phyloP scores from a whole-genome alignment of 257 asterid species.

The Solanum pimpinellifolium region DNA sequence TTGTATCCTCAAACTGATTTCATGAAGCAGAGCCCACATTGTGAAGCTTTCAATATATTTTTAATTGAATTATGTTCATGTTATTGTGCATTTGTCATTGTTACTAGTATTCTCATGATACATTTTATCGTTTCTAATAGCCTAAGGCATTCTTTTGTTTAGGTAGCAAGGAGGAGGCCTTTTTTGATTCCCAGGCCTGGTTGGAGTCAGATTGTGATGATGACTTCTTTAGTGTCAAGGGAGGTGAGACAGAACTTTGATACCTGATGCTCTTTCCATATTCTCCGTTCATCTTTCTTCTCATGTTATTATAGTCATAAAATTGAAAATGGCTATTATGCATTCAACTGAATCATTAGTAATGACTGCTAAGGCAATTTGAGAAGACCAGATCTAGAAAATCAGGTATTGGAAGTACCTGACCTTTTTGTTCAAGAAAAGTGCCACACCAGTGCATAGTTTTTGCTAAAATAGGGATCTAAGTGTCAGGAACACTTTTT shows the following conservation, averaged over 20 bases:
- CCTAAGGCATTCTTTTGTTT: slow-evolving; percentile 8
- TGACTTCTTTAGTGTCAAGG: slow-evolving; percentile 64
- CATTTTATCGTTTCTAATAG: neutral
- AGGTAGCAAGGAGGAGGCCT: slow-evolving; percentile 71
- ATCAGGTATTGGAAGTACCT: neutral
- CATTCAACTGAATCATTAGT: neutral
- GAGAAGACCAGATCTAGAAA: neutral
- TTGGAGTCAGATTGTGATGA: slow-evolving; percentile 79
- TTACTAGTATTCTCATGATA: neutral
- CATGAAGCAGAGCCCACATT: neutral
- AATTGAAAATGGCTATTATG: neutral
- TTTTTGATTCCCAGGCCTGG: slow-evolving; percentile 69
- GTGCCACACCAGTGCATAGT: neutral
- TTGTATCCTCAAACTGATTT: neutral
- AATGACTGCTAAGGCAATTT: neutral
- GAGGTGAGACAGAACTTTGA: slow-evolving; percentile 40
- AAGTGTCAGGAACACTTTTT: neutral
- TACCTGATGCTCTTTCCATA: neutral
- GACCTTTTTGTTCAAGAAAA: neutral
- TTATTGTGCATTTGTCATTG: neutral
- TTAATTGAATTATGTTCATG: neutral
- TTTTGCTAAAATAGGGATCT: neutral
- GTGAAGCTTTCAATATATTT: neutral
- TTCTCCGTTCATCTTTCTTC: neutral
- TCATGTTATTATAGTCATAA: neutral